phyloP scores from a whole-genome alignment of 768 basidiomycete genomes.

The Leccinum broughii region DNA sequence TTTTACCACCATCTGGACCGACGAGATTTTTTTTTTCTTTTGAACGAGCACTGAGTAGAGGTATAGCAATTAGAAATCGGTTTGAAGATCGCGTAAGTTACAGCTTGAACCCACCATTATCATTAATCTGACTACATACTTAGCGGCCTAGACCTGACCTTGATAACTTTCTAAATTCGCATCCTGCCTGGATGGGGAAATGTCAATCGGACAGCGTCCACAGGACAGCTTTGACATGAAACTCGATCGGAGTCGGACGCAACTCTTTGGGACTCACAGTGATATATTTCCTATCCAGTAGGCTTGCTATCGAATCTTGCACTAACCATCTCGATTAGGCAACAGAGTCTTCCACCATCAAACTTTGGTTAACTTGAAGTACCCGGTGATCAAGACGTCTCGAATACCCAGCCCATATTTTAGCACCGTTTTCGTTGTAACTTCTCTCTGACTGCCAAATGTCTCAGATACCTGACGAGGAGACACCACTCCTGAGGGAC shows the following conservation, averaged over 20 bases:
- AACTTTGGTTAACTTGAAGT: not conserved
- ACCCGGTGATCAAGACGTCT: no score
- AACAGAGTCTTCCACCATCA: not conserved
- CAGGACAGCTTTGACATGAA: not conserved
- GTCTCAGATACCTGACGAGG: conserved; percentile 46
- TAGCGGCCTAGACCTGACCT: not conserved
- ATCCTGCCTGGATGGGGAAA: not conserved
- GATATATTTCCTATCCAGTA: not conserved
- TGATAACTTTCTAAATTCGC: not conserved
- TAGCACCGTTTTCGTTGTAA: not conserved
- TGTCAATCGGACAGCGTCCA: not conserved
- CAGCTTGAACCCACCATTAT: no score
- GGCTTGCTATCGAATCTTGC: not conserved
- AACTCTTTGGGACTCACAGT: not conserved
- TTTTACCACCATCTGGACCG: conserved; percentile 18
- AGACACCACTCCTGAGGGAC: conserved; percentile 53
- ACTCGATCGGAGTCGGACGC: not conserved
- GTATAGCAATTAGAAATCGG: not conserved
- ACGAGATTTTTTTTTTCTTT: conserved; percentile 23
- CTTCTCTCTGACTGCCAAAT: not conserved
- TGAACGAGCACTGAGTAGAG: conserved; percentile 38
- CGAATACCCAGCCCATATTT: not conserved
- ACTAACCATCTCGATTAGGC: not conserved
- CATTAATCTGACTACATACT: no score
- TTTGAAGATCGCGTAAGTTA: no score